phyloP scores from a whole-genome alignment of 345 rosid genomes.

The Turritis glabra region DNA sequence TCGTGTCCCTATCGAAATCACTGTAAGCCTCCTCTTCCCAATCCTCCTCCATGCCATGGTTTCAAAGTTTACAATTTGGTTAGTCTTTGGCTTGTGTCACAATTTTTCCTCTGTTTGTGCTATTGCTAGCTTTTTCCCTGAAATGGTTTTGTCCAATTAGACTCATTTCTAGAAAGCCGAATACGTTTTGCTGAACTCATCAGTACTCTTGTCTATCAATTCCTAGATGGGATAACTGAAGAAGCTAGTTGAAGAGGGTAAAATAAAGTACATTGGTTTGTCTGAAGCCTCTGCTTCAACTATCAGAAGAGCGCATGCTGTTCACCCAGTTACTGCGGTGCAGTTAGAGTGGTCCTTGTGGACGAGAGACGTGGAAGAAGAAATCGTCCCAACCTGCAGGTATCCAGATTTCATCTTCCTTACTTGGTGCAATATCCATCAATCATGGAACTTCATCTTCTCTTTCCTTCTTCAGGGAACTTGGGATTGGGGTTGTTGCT shows the following conservation, averaged over 20 bases:
- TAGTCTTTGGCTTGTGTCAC: too few relatives aligned
- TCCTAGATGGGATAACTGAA: conserved; percentile 57
- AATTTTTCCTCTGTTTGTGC: background rate
- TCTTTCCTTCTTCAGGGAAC: conserved; percentile 46
- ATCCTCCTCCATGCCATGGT: background rate
- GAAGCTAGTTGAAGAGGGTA: conserved; percentile 75
- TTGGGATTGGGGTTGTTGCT: conserved; percentile 73
- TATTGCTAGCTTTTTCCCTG: background rate
- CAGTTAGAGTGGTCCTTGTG: conserved; percentile 78
- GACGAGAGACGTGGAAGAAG: conserved; percentile 73
- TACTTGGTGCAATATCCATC: background rate
- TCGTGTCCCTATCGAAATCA: conserved; percentile 52
- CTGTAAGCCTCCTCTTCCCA: conserved; percentile 29
- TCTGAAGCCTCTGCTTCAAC: conserved; percentile 81
- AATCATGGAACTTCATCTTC: background rate
- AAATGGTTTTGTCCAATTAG: background rate
- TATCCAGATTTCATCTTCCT: background rate
- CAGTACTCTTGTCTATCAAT: background rate
- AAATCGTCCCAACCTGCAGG: conserved; percentile 45
- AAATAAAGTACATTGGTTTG: conserved; percentile 65
- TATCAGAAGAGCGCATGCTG: conserved; percentile 75
- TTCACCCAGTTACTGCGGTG: conserved; percentile 67
- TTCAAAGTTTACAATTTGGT: background rate
- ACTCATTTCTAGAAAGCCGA: background rate
- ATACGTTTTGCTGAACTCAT: background rate